Conservation (phyloP, 257 asterid species). For the Fraxinus excelsior region DNA sequence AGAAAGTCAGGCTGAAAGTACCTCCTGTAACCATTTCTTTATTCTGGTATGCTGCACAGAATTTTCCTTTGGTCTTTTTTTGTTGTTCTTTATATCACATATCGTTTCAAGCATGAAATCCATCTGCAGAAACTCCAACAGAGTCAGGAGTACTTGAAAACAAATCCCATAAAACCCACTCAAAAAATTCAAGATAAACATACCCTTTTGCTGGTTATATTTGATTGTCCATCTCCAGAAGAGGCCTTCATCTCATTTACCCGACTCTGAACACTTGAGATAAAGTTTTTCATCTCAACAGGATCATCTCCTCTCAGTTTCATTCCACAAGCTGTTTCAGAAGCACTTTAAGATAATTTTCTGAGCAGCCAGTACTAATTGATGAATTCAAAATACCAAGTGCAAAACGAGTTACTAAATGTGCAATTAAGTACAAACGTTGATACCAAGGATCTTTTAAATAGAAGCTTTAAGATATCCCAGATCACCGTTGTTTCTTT, state of each 20-base stretch:
- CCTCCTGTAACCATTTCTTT: slow-evolving; percentile 95
- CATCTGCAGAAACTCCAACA: slow-evolving; percentile 57
- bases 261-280: slow-evolving; percentile 70
- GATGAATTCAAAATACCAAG: slow-evolving; percentile 2
- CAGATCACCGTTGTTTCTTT: neutral
- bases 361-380: neutral
- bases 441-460: neutral
- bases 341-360: slow-evolving; percentile 22
- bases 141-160: slow-evolving; percentile 25
- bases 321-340: slow-evolving; percentile 90
- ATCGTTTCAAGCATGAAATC: slow-evolving; percentile 90
- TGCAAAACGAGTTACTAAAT: neutral
- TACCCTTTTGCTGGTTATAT: slow-evolving; percentile 69
- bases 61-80: slow-evolving; percentile 65
- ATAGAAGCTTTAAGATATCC: neutral
- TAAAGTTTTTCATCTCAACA: slow-evolving; percentile 81
- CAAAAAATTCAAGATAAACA: slow-evolving; percentile 21
- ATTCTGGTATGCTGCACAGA: slow-evolving; percentile 69
- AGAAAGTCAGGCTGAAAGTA: slow-evolving; percentile 13
- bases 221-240: slow-evolving; percentile 58
- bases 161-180: slow-evolving; percentile 16
- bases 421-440: neutral
- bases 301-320: slow-evolving; percentile 94
- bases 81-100: slow-evolving; percentile 93
- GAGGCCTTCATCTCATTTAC: slow-evolving; percentile 34